Percentiles rank a stretch among this genome's conserved stretches.
These are phyloP conservation scores for Pseudocercospora crystallina DNA, from an alignment of 2,329 filamentous ascomycete species.

Conservation along the genomic window DNA sequence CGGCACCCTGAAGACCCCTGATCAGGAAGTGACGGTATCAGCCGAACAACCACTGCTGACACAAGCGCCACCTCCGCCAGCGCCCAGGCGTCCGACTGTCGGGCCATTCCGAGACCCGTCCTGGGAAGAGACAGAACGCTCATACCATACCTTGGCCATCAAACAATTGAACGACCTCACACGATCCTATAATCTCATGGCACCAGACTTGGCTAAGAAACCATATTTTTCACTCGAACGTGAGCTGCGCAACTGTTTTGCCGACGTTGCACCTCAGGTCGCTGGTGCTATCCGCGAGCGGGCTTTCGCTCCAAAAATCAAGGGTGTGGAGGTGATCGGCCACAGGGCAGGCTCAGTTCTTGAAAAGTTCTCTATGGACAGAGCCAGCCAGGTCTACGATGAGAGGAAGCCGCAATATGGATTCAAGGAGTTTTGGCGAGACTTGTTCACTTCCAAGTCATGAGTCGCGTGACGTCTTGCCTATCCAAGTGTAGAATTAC, in stretches of 20 bases:
- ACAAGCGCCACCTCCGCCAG: constrained; percentile 14
- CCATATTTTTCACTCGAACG: constrained; percentile 83
- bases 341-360: constrained; percentile 56
- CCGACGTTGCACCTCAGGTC: constrained; percentile 78
- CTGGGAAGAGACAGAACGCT: constrained; percentile 71
- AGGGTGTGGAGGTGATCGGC: constrained; percentile 43
- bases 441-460: constrained; percentile 58
- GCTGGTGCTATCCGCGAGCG: constrained; percentile 71
- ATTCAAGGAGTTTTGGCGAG: constrained; percentile 84
- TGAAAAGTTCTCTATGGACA: constrained; percentile 57
- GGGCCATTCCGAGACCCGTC: constrained; percentile 70
- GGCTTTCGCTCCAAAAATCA: constrained; percentile 51
- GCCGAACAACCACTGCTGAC: constrained; percentile 16
- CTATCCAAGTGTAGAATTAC: too few relatives aligned
- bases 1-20: constrained; percentile 25
- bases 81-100: constrained; percentile 28
- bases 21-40: constrained; percentile 22
- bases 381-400: constrained; percentile 67
- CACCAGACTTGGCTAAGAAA: constrained; percentile 87
- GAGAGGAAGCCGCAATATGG: constrained; percentile 76
- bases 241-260: constrained; percentile 78
- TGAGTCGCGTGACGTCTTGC: not conserved
- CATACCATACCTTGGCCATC: constrained; percentile 76
- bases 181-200: constrained; percentile 91
- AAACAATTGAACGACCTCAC: constrained; percentile 75